Evolutionary conservation across 345 rosid genomes (phyloP), one percentile per base, ranked within the genome.

Genomic region (Noccaea caerulescens): DNA sequence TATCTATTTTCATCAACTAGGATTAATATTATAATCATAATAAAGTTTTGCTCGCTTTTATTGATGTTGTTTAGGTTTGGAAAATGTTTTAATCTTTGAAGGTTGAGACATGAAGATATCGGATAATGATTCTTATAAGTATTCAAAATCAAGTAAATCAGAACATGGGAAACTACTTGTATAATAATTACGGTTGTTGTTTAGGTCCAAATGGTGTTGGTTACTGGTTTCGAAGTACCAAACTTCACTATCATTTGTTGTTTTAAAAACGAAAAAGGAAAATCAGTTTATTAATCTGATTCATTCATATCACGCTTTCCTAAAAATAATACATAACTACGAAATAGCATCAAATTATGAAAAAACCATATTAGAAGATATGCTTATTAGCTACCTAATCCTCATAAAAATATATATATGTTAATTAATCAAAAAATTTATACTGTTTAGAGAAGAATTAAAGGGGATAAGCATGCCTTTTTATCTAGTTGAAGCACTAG

Each of bases 401-500:
- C 3, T 25, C 2, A 7, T 38, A 42, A 30, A 32, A 5, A 10
- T 5, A 33, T 5, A 10, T 5, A 33, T 5, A 20, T 12, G 41
- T 3, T 14, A 11, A 68, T 11, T 43, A 5, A 45, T 34, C 43
- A 68, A 33, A 66, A 66, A 23, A 8, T 20, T 41, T 71, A 33
- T 14, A 8, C 30, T 53, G 18, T 20, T 36, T 16, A 56, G 36
- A 45, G 34, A 45, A 36, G 1, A 63, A 54, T 55, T 45, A 54
- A 46, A 23, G 32, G 54, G 23, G 63, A 45, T 57, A 49, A 65
- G 34, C 66, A 73, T 30, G 66, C 46, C 16, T 47, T 41, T 13
- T 33, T 36, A 18, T 58, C 36, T 63, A 13, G 25, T 66, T 66
- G 52, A 65, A 36, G 3, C 5, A 37, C 3, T 41, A 49, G 41